phyloP scores from a whole-genome alignment of 1,284 basidiomycete genomes.

The Tilletiopsis washingtonensis region DNA sequence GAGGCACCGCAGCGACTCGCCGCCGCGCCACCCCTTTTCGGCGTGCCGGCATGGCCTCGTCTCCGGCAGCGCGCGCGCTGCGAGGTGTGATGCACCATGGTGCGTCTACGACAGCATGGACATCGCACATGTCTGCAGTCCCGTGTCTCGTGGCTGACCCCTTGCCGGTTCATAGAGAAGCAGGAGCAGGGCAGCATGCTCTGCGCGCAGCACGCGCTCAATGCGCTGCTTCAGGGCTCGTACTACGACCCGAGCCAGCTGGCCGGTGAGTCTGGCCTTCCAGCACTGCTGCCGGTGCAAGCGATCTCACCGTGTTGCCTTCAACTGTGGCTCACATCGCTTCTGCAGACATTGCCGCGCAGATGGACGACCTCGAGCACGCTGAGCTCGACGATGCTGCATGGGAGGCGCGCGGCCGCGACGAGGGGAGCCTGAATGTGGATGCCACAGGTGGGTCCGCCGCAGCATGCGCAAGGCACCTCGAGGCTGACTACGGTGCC shows the following conservation, averaged over 20 bases:
- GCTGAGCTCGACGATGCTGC: slow-evolving; percentile 7
- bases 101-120: neutral
- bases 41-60: neutral
- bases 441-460: slow-evolving; percentile 30
- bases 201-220: slow-evolving; percentile 45
- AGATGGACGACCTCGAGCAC: slow-evolving; percentile 9
- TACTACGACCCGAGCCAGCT: slow-evolving; percentile 43
- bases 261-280: slow-evolving; percentile 3
- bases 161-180: slow-evolving; percentile 10
- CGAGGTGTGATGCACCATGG: neutral
- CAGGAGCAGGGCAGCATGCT: slow-evolving; percentile 44
- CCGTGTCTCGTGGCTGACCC: neutral
- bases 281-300: neutral
- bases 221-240: slow-evolving; percentile 37
- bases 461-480: neutral
- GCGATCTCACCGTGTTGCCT: neutral
- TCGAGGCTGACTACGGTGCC: neutral
- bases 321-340: slow-evolving; percentile 1
- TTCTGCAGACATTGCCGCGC: slow-evolving; percentile 13
- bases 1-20: too few species aligned
- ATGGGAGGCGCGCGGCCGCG: slow-evolving; percentile 7
- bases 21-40: too few species aligned
- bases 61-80: neutral
- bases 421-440: slow-evolving; percentile 28
- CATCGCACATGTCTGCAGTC: neutral